These are phyloP conservation scores for Blastobotrys mokoenaii DNA, from an alignment of 805 yeast genomes.

Conservation along the genomic window DNA sequence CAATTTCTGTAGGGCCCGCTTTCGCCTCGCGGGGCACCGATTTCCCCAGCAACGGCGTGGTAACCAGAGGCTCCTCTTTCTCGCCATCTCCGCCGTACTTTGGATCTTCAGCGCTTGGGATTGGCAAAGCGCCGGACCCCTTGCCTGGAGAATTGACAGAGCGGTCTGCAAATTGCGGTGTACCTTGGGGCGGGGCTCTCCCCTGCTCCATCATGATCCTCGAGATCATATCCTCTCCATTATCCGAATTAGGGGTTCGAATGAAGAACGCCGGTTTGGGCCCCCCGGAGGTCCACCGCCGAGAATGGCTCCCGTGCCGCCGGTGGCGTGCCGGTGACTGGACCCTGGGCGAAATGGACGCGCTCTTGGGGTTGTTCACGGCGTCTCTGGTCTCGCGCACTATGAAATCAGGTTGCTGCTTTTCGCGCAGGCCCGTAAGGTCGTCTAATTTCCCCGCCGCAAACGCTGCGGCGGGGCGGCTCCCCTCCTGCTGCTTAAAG, in stretches of 20 bases:
- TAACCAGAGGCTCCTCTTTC: not conserved
- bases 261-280: conserved; percentile 1
- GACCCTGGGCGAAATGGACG: not conserved
- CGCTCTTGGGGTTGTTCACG: not conserved
- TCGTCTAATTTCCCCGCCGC: not conserved
- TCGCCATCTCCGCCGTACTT: not conserved
- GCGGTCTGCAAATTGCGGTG: not conserved
- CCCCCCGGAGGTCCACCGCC: conserved; percentile 1
- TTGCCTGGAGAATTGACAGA: not conserved
- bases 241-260: not conserved
- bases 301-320: not conserved
- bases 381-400: not conserved
- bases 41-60: too few relatives aligned
- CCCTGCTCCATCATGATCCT: conserved; percentile 1
- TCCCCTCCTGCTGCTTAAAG: not conserved
- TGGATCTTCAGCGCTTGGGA: not conserved
- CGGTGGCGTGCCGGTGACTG: not conserved
- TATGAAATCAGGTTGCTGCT: not conserved
- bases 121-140: not conserved
- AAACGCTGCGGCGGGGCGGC: not conserved
- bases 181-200: not conserved
- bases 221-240: conserved; percentile 1
- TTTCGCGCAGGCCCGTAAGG: not conserved
- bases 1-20: not conserved
- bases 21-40: not conserved